Evolutionary conservation across 805 yeast species (phyloP), one percentile per base, ranked within the genome.

Genomic region (Wickerhamiella shivajii): DNA sequence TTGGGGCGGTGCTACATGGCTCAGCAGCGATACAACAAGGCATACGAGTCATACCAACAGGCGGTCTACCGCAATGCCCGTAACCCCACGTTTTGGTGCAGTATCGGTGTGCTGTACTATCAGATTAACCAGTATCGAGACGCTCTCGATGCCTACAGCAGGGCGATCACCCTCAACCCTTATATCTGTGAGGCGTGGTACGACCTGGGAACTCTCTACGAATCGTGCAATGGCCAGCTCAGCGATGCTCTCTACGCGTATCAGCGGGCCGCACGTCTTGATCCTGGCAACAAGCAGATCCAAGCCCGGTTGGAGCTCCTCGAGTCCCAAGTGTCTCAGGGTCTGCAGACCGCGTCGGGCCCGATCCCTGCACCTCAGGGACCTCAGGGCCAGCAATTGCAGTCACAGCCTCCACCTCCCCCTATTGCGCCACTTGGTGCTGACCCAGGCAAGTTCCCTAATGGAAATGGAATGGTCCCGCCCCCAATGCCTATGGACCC

Each of bases 111-210:
- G 11, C 66, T 90, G 38, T 90, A 90, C 60, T 90, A 87, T 57
- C 96, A 90, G 59, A 87, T 90, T 39, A 74, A 90, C 37, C 98
- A 90, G 61, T 90, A 81, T 60, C 68, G 94, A 37, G 98, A 90
- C 54, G 98, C 98, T 2, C 64, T 90, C 43, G 97, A 90, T 55
- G 98, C 98, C 11, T 90, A 90, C 60, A 85, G 97, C 6, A 66
- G 97, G 36, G 98, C 98, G 8, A 90, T 90, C 40, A 68, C 96
- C 46, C 69, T 90, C 49, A 90, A 90, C 48, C 98, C 98, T 11
- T 85, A 85, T 61, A 78, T 90, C 44, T 74, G 90, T 39, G 98
- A 90, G 57, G 98, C 90, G 17, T 90, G 98, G 98, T 90, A 90
- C 58, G 98, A 90, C 58, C 67, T 90, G 51, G 98, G 98, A 39